Evolutionary conservation across 768 basidiomycete genomes (phyloP), one percentile per base, ranked within the genome.

Genomic region (Lentinula guzmanii): DNA sequence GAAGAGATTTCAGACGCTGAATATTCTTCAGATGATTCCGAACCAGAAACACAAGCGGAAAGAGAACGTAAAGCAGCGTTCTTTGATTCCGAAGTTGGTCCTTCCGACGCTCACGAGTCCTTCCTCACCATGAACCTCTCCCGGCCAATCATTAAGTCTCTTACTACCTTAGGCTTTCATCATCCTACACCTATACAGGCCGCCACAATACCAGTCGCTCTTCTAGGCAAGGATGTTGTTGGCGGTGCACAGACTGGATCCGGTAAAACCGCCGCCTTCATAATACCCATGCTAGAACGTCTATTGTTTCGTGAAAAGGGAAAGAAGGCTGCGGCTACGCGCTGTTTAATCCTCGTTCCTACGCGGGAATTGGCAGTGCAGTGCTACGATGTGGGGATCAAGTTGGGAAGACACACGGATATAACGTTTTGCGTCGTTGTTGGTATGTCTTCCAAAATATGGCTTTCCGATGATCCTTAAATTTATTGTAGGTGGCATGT

Each of bases 211-310:
- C 97, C 97, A 16, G 87, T 95, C 46, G 96, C 95, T 24, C 83
- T 99, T 18, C 72, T 95, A 24, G 97, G 97, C 55, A 95, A 97
- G 70, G 97, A 99, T 71, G 83, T 99, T 41, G 95, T 99, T 58
- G 97, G 96, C 35, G 89, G 86, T 62, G 96, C 97, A 18, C 92
- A 96, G 16, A 99, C 97, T 16, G 97, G 97, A 63, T 97, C 95
- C 4, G 97, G 97, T 62, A 99, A 99, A 79, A 99, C 97, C 1
- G 96, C 94, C 9, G 97, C 97, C 1, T 99, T 98, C 75, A 89
- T 90, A 69, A 87, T 98, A 62, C 97, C 97, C 43, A 90, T 95
- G 76, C 73, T 95, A 54, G 97, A 99, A 72, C 89, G 97, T 61
- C 79, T 99, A 34, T 74, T 95, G 58, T 98, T 95, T 70, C 84